Percentiles rank a stretch among this genome's conserved stretches.
Conservation (phyloP, 129 eudicot species). For the carrot (Daucus carota) region DH1_v3.0 NC_030381.2:29308501-29309000, state of each 20-base stretch:
- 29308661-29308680: constrained; percentile 92
- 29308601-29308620: constrained; percentile 91
- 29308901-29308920: constrained; percentile 94
- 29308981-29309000: constrained; percentile 63
- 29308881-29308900: constrained; percentile 98
- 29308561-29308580: constrained; percentile 97
- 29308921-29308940: constrained; percentile 89
- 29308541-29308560: constrained; percentile 55
- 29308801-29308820: constrained; percentile 98
- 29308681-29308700: constrained; percentile 68
- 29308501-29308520: constrained; percentile 68
- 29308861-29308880: constrained; percentile 86
- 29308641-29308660: constrained; percentile 95
- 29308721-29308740: constrained; percentile 74
- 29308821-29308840: constrained; percentile 97
- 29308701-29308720: constrained; percentile 99
- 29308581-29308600: constrained; percentile 93
- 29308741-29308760: constrained; percentile 83
- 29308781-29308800: constrained; percentile 72
- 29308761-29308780: constrained; percentile 89
- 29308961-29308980: constrained; percentile 86
- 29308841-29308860: constrained; percentile 85
- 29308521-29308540: constrained; percentile 90
- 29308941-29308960: constrained; percentile 99
- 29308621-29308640: constrained; percentile 87